Base-by-base conservation (phyloP, 805 yeast genomes). In the Metschnikowia arizonensis region DNA sequence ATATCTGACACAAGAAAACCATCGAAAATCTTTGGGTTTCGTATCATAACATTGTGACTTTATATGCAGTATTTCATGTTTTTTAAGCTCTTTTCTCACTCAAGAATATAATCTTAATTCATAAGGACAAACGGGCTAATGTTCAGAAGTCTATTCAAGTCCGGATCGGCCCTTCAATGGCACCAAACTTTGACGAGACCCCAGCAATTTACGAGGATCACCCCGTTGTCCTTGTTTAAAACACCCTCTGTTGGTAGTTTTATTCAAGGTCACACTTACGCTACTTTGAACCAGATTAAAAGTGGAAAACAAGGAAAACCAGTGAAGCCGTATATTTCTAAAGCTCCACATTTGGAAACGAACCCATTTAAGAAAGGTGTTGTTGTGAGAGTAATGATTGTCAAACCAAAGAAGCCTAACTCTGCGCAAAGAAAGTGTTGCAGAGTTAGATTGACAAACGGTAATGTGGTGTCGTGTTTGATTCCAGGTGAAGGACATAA, bases 401-500 rank as follows among this genome's bases (percentile, higher is more conserved):
- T 90, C 55, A 93, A 93, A 66, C 99, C 99, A 37, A 93, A 93
- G 74, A 93, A 93, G 65, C 99, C 99, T 29, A 93, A 93, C 72
- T 91, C 98, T 35, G 97, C 99, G 15, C 91, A 90, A 69, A 80
- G 99, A 70, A 93, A 93, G 66, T 96, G 95, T 38, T 89, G 95
- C 52, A 85, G 98, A 73, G 98, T 93, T 18, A 79, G 96, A 67
- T 75, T 93, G 50, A 79, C 95, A 9, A 91, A 87, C 58, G 99
- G 98, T 23, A 84, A 83, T 53, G 82, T 87, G 40, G 79, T 93
- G 14, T 83, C 91, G 37, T 97, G 97, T 1, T 90, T 89, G 64
- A 93, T 93, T 47, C 97, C 97, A 12, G 99, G 99, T 45, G 97
- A 93, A 63, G 99, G 99, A 17, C 99, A 93, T 67, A 93, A 93